Evolutionary conservation across 164 flowering plant genomes (phyloP).

Genomic region (Platanus orientalis): DNA sequence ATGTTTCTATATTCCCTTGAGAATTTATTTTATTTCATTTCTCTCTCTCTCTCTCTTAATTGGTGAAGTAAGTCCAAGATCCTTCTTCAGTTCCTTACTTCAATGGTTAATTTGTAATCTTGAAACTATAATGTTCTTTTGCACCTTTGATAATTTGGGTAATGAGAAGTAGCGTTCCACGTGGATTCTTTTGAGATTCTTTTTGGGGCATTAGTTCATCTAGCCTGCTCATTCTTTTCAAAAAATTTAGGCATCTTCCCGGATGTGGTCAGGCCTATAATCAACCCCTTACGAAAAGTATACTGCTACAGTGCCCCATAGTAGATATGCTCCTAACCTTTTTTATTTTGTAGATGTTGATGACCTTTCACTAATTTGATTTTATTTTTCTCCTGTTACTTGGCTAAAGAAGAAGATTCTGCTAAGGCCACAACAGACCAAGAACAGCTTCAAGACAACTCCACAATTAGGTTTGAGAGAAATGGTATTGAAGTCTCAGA

Average conservation of each 20-base stretch:
- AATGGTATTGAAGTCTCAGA: constrained; percentile 33
- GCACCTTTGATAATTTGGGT: too few species aligned
- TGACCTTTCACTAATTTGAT: neutral
- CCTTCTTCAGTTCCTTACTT: too few species aligned
- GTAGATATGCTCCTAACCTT: too few species aligned
- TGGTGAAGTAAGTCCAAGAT: too few species aligned
- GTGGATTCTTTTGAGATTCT: neutral
- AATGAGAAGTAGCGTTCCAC: neutral
- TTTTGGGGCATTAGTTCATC: neutral
- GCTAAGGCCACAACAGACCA: constrained; percentile 40
- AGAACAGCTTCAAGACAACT: constrained; percentile 42
- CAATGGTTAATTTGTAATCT: too few species aligned
- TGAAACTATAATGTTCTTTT: too few species aligned
- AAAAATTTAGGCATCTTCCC: constrained; percentile 77
- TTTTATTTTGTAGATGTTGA: neutral
- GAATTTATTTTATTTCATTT: too few species aligned
- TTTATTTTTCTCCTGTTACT: neutral
- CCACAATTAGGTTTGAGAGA: constrained; percentile 33
- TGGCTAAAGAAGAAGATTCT: constrained; percentile 58
- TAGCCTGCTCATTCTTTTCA: constrained; percentile 3
- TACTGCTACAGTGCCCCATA: too few species aligned
- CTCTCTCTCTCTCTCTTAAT: too few species aligned
- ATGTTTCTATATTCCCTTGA: too few species aligned
- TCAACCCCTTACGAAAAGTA: too few species aligned
- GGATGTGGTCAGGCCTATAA: constrained; percentile 95